Percentiles rank a stretch among this genome's conserved stretches.
Conservation (phyloP, 2,329 filamentous ascomycete genomes). For the Purpureocillium takamizusanense region DNA sequence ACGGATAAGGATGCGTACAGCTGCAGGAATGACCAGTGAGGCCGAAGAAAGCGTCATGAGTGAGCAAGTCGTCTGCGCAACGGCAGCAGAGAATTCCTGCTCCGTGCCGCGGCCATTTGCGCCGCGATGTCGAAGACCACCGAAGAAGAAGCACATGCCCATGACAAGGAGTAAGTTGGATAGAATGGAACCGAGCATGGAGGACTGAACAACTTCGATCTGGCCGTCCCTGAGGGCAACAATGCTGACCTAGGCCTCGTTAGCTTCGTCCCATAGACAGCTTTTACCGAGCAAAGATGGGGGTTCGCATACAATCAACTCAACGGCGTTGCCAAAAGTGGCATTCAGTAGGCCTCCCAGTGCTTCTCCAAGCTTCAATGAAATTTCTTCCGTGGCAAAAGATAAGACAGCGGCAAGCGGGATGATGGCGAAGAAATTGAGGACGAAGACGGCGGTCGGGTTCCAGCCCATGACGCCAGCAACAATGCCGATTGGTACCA, state of each 20-base stretch:
- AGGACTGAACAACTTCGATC: conserved; percentile 94
- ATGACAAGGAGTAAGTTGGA: conserved; percentile 88
- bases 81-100: conserved; percentile 66
- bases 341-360: conserved; percentile 67
- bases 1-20: conserved; percentile 29
- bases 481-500: conserved; percentile 64
- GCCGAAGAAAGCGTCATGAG: conserved; percentile 69
- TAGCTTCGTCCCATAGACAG: background rate
- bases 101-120: conserved; percentile 50
- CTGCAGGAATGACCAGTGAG: conserved; percentile 70
- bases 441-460: conserved; percentile 59
- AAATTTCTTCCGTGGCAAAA: conserved; percentile 72
- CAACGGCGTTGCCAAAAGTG: conserved; percentile 72
- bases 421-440: conserved; percentile 77
- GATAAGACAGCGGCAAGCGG: conserved; percentile 65
- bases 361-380: conserved; percentile 62
- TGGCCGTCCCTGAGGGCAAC: conserved; percentile 78
- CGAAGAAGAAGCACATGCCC: conserved; percentile 71
- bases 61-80: conserved; percentile 68
- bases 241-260: conserved; percentile 65
- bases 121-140: conserved; percentile 55
- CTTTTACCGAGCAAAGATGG: no score
- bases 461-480: conserved; percentile 55
- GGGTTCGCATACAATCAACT: conserved; percentile 54
- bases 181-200: conserved; percentile 91